These are phyloP conservation scores for Capsicum chinense DNA, from an alignment of 257 asterid genomes.

Conservation along the genomic window DNA sequence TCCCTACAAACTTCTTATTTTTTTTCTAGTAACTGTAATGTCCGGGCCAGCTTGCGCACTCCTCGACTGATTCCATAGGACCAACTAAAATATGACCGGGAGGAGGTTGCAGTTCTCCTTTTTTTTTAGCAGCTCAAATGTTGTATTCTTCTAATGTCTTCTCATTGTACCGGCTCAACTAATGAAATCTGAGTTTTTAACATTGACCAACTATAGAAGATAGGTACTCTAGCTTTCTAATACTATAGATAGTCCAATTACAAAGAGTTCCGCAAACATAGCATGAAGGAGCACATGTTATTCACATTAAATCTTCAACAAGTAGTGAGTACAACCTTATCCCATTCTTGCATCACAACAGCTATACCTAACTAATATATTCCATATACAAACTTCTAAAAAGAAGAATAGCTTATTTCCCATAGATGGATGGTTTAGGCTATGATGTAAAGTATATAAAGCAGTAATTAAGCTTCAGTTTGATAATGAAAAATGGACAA, in stretches of 20 bases:
- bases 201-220: slow-evolving; percentile 2
- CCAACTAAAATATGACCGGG: not conserved
- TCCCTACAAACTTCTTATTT: slow-evolving; percentile 55
- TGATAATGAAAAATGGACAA: not conserved
- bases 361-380: not conserved
- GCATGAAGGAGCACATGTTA: not conserved
- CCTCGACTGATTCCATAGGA: not conserved
- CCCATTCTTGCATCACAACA: slow-evolving; percentile 2
- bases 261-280: not conserved
- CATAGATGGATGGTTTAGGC: not conserved
- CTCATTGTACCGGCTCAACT: not conserved
- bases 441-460: not conserved
- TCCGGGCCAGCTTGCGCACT: too few relatives aligned
- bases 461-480: not conserved
- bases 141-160: not conserved
- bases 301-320: slow-evolving; percentile 12
- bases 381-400: not conserved
- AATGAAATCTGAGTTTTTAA: not conserved
- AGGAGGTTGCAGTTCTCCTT: not conserved
- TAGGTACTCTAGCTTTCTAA: not conserved
- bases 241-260: not conserved
- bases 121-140: not conserved
- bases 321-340: not conserved
- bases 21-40: too few relatives aligned
- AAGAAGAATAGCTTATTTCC: not conserved